Conservation (phyloP, 2,329 filamentous ascomycete genomes). For the Ceratocystis ficicola region DNA sequence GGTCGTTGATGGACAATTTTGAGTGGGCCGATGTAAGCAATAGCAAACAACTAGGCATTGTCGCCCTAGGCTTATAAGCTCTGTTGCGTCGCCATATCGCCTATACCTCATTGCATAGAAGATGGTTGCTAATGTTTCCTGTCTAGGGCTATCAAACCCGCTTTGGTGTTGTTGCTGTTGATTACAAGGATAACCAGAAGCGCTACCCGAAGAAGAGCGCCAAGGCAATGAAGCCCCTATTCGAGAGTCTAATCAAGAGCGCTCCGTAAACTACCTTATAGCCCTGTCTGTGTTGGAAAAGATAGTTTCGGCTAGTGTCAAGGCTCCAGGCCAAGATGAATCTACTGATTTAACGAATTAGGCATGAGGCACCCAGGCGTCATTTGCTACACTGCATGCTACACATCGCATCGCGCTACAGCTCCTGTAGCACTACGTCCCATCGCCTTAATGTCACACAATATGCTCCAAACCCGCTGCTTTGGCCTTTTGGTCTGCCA, state of each 20-base stretch:
- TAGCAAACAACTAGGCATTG: not conserved
- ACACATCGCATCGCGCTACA: not conserved
- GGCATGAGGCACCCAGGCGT: not conserved
- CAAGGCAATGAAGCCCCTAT: conserved; percentile 55
- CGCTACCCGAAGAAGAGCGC: conserved; percentile 77
- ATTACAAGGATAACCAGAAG: conserved; percentile 69
- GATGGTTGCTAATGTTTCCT: conserved; percentile 79
- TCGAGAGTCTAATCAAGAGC: conserved; percentile 58
- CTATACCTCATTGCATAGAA: no score
- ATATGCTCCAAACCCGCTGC: conserved; percentile 33
- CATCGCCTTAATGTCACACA: conserved; percentile 14
- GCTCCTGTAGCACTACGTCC: not conserved
- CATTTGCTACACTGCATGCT: no score
- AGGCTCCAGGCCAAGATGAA: not conserved
- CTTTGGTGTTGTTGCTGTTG: conserved; percentile 73
- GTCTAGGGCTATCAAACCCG: conserved; percentile 64
- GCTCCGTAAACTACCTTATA: conserved; percentile 22
- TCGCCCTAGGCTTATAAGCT: no score
- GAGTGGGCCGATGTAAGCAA: conserved; percentile 61
- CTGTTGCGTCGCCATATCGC: no score
- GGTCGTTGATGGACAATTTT: conserved; percentile 84
- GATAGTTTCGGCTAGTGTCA: not conserved
- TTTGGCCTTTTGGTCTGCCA: conserved; percentile 37
- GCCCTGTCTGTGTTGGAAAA: not conserved
- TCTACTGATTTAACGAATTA: not conserved